These are phyloP conservation scores for Astrocystis sublimbata DNA, from an alignment of 495 filamentous ascomycete species.

Conservation along the genomic window DNA sequence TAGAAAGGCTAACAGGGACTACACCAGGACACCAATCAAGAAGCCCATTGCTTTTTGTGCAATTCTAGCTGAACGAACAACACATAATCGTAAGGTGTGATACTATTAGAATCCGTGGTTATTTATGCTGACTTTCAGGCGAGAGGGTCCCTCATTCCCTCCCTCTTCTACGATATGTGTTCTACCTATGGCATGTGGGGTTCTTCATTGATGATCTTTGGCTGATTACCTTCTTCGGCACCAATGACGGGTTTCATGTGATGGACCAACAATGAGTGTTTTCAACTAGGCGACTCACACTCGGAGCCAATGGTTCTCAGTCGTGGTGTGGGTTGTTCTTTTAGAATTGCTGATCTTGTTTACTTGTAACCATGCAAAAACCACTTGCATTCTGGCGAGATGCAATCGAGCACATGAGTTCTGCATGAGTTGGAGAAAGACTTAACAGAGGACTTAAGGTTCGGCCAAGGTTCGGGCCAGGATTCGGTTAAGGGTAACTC, in stretches of 20 bases:
- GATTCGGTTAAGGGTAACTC: too few species aligned
- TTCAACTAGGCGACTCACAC: background rate
- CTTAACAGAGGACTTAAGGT: too few species aligned
- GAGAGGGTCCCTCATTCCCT: background rate
- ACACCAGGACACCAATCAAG: background rate
- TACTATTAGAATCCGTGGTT: too few species aligned
- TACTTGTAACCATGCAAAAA: background rate
- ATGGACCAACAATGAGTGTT: background rate
- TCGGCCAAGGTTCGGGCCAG: too few species aligned
- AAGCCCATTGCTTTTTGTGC: too few species aligned
- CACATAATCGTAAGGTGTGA: too few species aligned
- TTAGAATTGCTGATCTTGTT: background rate
- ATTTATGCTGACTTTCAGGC: too few species aligned
- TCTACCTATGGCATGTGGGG: too few species aligned
- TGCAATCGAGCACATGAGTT: too few species aligned
- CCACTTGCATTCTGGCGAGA: background rate
- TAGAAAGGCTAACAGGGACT: background rate
- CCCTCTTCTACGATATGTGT: too few species aligned
- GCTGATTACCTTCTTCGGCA: background rate
- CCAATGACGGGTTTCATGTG: constrained; percentile 7
- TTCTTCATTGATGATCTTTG: constrained; percentile 1
- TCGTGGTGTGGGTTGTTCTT: background rate
- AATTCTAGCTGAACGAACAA: too few species aligned
- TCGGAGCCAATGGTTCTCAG: background rate
- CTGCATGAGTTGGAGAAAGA: background rate